Evolutionary conservation across 805 yeast species (phyloP), one percentile per base, ranked within the genome.

Genomic region (Wickerhamomyces subpelliculosus): DNA sequence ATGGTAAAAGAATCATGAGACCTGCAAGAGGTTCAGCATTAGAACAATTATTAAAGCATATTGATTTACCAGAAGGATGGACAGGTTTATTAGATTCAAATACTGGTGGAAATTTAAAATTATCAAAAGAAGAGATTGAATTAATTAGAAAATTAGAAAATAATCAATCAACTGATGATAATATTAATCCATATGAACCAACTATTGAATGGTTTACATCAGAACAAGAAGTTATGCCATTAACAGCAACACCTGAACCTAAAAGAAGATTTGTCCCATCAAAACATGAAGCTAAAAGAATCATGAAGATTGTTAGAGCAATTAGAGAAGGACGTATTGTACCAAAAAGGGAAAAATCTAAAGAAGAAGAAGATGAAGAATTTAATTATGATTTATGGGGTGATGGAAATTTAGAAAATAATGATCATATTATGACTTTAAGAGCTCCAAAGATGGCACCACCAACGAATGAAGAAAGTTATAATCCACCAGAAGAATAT

Each of bases 51-150:
- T 67, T 93, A 47, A 98, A 90, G 55, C 70, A 80, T 23, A 93
- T 93, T 43, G 99, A 93, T 44, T 69, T 93, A 46, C 98, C 98
- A 12, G 94, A 86, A 62, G 98, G 98, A 20, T 93, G 97, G 97
- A 93, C 98, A 13, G 99, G 99, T 34, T 70, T 93, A 44, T 65
- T 90, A 44, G 97, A 93, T 61, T 83, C 85, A 54, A 73, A 80
- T 53, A 87, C 97, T 7, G 99, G 98, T 44, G 61, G 78, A 9
- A 71, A 85, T 37, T 72, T 93, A 65, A 88, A 93, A 49, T 68
- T 93, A 46, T 77, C 87, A 8, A 72, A 73, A 37, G 97, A 90
- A 56, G 98, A 93, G 62, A 70, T 89, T 54, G 95, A 89, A 48
- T 72, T 93, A 46, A 85, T 93, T 55, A 72, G 80, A 47, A 87